phyloP scores from a whole-genome alignment of 75 land plant species.

The Selaginella tamariscina region DNA sequence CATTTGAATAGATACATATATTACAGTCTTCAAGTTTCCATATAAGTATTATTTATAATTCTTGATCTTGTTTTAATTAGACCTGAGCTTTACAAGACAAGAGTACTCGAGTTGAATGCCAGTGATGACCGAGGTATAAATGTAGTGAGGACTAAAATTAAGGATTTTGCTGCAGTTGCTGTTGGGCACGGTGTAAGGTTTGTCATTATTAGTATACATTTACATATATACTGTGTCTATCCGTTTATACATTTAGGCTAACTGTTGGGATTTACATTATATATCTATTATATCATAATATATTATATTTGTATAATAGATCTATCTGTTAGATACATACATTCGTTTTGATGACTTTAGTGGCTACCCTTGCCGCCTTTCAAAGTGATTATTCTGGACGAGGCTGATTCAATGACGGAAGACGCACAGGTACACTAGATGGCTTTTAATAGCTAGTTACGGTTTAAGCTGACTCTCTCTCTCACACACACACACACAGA shows the following conservation, averaged over 20 bases:
- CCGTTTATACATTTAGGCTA: too few species aligned
- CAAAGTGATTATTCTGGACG: constrained; percentile 86
- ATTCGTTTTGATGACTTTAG: constrained; percentile 37
- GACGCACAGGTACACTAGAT: constrained; percentile 74
- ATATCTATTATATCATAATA: too few species aligned
- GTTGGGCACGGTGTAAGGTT: constrained; percentile 52
- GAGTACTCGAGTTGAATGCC: constrained; percentile 9
- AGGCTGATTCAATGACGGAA: constrained; percentile 99
- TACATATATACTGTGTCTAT: neutral
- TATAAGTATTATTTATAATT: neutral
- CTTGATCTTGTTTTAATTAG: neutral
- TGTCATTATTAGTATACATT: neutral
- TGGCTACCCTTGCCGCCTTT: constrained; percentile 88
- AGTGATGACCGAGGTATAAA: constrained; percentile 12
- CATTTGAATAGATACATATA: too few species aligned
- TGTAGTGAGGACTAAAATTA: neutral
- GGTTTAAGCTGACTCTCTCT: too few species aligned
- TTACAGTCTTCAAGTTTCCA: too few species aligned
- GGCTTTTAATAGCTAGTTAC: neutral
- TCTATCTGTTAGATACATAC: too few species aligned
- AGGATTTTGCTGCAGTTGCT: constrained; percentile 89
- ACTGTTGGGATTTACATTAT: too few species aligned
- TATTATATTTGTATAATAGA: too few species aligned
- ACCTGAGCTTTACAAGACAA: constrained; percentile 8
- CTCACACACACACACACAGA: too few species aligned